A percentile compares a stretch with the other conserved stretches of the same genome.
These are phyloP conservation scores for Cytospora mali DNA, from an alignment of 2,329 filamentous ascomycete species.

Conservation along the genomic window DNA sequence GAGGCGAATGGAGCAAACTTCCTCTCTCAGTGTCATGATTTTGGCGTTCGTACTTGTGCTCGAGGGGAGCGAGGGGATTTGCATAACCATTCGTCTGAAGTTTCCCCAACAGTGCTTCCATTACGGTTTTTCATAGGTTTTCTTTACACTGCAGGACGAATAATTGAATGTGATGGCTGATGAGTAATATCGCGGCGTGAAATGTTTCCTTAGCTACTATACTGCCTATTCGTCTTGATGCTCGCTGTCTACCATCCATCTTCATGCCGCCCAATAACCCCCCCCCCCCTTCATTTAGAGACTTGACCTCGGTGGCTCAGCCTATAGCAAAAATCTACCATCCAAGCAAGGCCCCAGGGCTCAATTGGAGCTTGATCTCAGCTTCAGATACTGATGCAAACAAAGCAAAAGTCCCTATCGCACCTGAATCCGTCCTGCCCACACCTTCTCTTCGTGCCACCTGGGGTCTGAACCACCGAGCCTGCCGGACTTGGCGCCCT, in stretches of 20 bases:
- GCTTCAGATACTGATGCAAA: slow-evolving; percentile 44
- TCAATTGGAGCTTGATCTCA: neutral
- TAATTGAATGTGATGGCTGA: slow-evolving; percentile 12
- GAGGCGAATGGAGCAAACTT: neutral
- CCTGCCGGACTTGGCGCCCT: slow-evolving; percentile 30
- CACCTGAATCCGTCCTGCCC: slow-evolving; percentile 60
- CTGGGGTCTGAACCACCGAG: slow-evolving; percentile 48
- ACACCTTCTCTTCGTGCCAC: slow-evolving; percentile 54
- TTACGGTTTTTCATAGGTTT: slow-evolving; percentile 21
- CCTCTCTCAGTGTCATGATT: neutral
- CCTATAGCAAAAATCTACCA: neutral
- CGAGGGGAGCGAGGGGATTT: slow-evolving; percentile 4
- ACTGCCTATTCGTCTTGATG: neutral
- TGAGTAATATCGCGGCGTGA: neutral
- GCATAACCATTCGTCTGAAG: slow-evolving; percentile 15
- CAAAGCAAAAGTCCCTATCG: slow-evolving; percentile 62
- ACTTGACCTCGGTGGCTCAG: neutral
- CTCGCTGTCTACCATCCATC: neutral
- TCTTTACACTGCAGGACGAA: slow-evolving; percentile 11
- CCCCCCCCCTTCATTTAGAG: neutral
- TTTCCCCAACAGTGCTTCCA: slow-evolving; percentile 7
- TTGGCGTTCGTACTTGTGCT: slow-evolving; percentile 10
- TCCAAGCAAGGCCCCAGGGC: neutral
- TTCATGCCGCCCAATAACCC: no score
- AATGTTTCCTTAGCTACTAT: neutral